Evolutionary conservation across 2,329 filamentous ascomycete species (phyloP).

Genomic region (Talaromyces sp.): DNA sequence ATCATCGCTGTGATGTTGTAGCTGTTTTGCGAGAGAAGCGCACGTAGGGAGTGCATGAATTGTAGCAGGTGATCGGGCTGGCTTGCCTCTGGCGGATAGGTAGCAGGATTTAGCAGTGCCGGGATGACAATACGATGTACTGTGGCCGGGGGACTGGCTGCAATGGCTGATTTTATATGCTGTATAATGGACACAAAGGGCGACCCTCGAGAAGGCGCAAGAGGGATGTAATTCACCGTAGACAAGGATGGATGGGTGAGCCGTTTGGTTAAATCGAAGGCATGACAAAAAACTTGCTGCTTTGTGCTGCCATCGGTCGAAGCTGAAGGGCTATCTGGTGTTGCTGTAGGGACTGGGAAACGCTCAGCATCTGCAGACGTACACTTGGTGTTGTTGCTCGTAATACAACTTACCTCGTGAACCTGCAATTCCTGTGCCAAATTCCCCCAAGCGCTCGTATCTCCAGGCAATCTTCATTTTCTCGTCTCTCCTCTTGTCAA

Average conservation of each 20-base stretch:
- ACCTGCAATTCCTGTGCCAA: constrained; percentile 50
- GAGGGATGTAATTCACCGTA: constrained; percentile 49
- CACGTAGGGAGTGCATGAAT: constrained; percentile 74
- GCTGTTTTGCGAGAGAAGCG: constrained; percentile 64
- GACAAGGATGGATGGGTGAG: constrained; percentile 52
- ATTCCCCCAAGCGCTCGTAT: constrained; percentile 78
- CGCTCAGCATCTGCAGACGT: constrained; percentile 13
- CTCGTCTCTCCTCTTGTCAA: constrained; percentile 48
- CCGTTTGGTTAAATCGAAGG: constrained; percentile 65
- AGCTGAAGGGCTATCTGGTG: constrained; percentile 39
- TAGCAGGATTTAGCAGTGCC: constrained; percentile 74
- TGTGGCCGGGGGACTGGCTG: constrained; percentile 52
- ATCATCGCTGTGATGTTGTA: constrained; percentile 64
- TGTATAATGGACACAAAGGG: constrained; percentile 62
- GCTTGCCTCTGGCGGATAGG: constrained; percentile 66
- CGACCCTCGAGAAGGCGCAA: constrained; percentile 38
- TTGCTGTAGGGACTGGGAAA: constrained; percentile 21
- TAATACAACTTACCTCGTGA: constrained; percentile 53
- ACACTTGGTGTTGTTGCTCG: constrained; percentile 1
- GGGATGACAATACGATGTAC: constrained; percentile 84
- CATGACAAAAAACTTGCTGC: constrained; percentile 59
- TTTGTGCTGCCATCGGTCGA: constrained; percentile 21
- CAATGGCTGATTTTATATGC: constrained; percentile 52
- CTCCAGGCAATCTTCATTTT: constrained; percentile 99
- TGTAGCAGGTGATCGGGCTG: constrained; percentile 69